Base-by-base conservation (phyloP, 257 asterid genomes). In the Pogostemon cablin region DNA sequence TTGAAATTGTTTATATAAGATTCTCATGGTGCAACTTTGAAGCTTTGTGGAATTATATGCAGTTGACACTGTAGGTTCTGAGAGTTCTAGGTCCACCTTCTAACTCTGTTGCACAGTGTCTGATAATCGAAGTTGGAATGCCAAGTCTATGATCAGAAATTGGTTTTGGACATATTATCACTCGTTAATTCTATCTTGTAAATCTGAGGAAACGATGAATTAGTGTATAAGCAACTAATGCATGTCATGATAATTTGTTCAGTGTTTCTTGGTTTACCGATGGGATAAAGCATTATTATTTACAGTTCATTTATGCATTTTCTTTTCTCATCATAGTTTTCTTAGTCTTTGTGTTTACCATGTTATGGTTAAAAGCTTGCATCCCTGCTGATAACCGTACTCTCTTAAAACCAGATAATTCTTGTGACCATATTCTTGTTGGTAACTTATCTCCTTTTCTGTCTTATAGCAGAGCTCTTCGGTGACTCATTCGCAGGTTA, bases 401-500 rank as follows among this genome's bases (percentile, higher is more conserved):
- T 57, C 40, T 50, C 37, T 41, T 15, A 56, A 2, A 34, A 44
- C 61, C 32, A 52, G 25, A 77, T 71, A 11, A 47, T 54, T 62
- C 56, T 20, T 54, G 5, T 44, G 49, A 37, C 62, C 62, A 54
- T 44, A 46, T 69, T 62, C 49, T 6, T 67, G 50, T 67, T 67
- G 34, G 68, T 73, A 67, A 62, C 71, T 70, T 67, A 47, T 73
- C 53, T 68, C 35, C 34, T 60, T 73, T 70, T 57, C 7, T 68
- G 48, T 64, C 56, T 48, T 73, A 63, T 64, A 65, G 76, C 82
- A 78, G 82, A 74, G 3, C 11, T 65, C 69, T 69, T 64, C 79
- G 70, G 65, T 12, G 65, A 58, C 73, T 64, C 76, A 69, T 78
- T 78, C 39, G 42, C 69, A 78, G 82, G 82, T 78, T 57, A 64